Base-by-base conservation (phyloP, 257 asterid genomes). In the Przewalskia tangutica region DNA sequence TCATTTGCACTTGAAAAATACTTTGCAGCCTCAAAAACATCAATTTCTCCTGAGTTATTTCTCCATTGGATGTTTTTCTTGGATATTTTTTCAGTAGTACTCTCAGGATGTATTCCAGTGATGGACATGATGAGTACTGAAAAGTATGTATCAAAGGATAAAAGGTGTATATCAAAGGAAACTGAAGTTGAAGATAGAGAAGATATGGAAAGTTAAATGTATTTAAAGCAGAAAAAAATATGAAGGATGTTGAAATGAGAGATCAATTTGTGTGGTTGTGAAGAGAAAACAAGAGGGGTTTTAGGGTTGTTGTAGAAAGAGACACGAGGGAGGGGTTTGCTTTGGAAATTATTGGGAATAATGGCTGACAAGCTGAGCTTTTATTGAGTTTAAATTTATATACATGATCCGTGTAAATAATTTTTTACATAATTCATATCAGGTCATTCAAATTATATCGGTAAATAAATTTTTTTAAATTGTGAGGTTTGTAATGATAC, bases 1-100 rank as follows among this genome's bases (percentile, higher is more conserved):
- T 89, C 97, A 56, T 87, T 84, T 82, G 83, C 85, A 20, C 83
- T 87, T 53, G 97, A 90, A 92, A 93, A 95, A 79, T 95, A 95
- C 32, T 84, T 85, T 34, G 95, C 89, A 3, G 98, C 98, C 89
- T 93, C 97, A 83, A 95, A 95, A 32, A 93, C 98, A 44, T 90
- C 97, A 27, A 95, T 89, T 82, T 95, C 97, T 34, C 90, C 97
- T 59, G 98, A 93, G 10, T 85, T 83, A 4, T 88, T 92, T 82
- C 87, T 88, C 89, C 92, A 62, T 79, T 84, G 91, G 79, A 81
- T 82, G 65, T 89, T 86, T 79, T 85, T 88, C 56, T 88, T 88
- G 88, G 77, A 63, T 79, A 84, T 73, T 77, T 86, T 88, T 23
- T 84, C 85, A 42, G 88, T 82, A 48, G 55, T 36, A 46, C 42